phyloP scores from a whole-genome alignment of 805 yeast genomes.

The Yarrowia keelungensis region DNA sequence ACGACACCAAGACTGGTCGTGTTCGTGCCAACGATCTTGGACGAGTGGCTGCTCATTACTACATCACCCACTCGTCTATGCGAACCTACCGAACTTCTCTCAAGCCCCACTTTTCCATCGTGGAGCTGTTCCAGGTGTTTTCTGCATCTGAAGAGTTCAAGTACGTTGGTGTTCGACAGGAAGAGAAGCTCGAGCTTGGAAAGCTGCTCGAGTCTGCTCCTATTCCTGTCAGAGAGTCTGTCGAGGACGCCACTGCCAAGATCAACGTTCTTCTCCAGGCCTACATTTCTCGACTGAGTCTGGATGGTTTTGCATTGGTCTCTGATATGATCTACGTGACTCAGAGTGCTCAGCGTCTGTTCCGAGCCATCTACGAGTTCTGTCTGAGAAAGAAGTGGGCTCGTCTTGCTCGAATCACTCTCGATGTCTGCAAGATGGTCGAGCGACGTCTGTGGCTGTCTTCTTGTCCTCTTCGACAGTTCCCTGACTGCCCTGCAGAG shows the following conservation, averaged over 20 bases:
- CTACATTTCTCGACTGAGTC: slow-evolving; percentile 74
- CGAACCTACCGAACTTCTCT: slow-evolving; percentile 66
- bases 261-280: slow-evolving; percentile 82
- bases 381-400: slow-evolving; percentile 77
- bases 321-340: slow-evolving; percentile 93
- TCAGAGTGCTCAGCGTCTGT: slow-evolving; percentile 88
- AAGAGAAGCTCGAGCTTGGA: slow-evolving; percentile 76
- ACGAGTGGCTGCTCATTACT: slow-evolving; percentile 82
- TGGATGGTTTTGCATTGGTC: slow-evolving; percentile 89
- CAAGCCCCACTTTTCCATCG: slow-evolving; percentile 67
- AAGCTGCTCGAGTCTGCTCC: slow-evolving; percentile 79
- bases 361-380: slow-evolving; percentile 85
- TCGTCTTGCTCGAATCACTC: slow-evolving; percentile 59
- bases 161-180: slow-evolving; percentile 82
- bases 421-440: slow-evolving; percentile 78
- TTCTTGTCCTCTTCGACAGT: slow-evolving; percentile 86
- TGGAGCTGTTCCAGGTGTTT: slow-evolving; percentile 80
- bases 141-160: slow-evolving; percentile 85
- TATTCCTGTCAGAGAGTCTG: slow-evolving; percentile 77
- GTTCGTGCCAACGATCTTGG: slow-evolving; percentile 76
- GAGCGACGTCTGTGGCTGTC: slow-evolving; percentile 85
- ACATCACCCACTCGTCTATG: slow-evolving; percentile 78
- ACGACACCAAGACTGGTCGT: slow-evolving; percentile 58
- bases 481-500: slow-evolving; percentile 70
- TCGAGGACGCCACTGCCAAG: slow-evolving; percentile 77